Percentiles rank a stretch among this genome's conserved stretches.
These are phyloP conservation scores for Nitzschia palea DNA, from an alignment of 108 stramenopile genomes.

Conservation along the genomic window DNA sequence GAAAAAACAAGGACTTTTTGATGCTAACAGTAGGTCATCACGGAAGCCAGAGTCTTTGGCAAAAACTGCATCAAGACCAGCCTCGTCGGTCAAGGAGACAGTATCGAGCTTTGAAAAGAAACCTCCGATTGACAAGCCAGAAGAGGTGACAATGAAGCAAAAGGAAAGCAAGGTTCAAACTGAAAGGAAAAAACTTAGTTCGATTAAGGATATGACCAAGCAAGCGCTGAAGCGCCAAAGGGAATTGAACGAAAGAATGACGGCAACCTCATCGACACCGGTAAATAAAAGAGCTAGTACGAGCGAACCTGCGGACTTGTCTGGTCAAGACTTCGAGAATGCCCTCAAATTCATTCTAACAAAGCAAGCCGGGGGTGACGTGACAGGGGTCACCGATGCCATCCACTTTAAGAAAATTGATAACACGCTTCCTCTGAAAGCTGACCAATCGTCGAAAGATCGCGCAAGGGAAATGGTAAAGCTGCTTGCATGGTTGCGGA, in stretches of 20 bases:
- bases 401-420: slow-evolving; percentile 28
- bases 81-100: too few species aligned
- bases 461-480: slow-evolving; percentile 31
- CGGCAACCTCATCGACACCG: neutral
- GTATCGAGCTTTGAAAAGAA: neutral
- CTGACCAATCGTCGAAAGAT: neutral
- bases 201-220: slow-evolving; percentile 7
- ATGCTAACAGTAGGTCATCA: neutral
- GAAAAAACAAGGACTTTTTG: slow-evolving; percentile 11
- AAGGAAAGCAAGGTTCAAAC: neutral
- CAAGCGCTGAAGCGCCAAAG: neutral
- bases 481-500: slow-evolving; percentile 18
- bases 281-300: neutral
- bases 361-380: slow-evolving; percentile 1
- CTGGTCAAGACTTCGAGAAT: slow-evolving; percentile 16
- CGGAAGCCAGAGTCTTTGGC: too few species aligned
- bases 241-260: slow-evolving; percentile 12
- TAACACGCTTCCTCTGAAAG: slow-evolving; percentile 25
- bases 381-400: neutral
- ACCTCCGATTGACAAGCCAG: neutral
- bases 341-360: slow-evolving; percentile 1
- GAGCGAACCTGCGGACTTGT: too few species aligned
- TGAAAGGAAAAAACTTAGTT: neutral
- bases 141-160: neutral
- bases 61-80: too few species aligned